phyloP scores from a whole-genome alignment of 805 yeast species.

The Candida tallmaniae region DNA sequence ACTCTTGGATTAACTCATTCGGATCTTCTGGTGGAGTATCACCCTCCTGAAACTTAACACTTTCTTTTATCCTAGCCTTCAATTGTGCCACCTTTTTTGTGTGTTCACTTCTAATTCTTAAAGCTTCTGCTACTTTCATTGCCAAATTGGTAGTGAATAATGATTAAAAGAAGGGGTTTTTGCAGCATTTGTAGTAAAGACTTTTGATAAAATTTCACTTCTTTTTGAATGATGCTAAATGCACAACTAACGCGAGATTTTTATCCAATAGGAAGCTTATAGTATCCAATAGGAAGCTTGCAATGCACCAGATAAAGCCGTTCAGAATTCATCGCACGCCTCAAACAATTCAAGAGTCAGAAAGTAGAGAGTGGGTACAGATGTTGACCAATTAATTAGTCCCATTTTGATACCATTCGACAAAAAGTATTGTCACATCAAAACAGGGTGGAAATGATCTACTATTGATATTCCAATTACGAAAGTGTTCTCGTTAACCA shows the following conservation, averaged over 20 bases:
- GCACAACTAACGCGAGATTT: too few species aligned
- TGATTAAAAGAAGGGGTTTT: too few species aligned
- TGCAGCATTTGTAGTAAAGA: too few species aligned
- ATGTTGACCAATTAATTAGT: slow-evolving; percentile 30
- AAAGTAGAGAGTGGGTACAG: background rate
- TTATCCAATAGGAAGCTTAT: too few species aligned
- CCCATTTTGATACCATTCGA: slow-evolving; percentile 17
- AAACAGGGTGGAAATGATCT: slow-evolving; percentile 46
- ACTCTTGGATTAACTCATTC: slow-evolving; percentile 1
- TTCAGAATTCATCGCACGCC: too few species aligned
- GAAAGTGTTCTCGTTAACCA: slow-evolving; percentile 44
- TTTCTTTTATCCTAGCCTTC: slow-evolving; percentile 6
- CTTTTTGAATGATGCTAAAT: too few species aligned
- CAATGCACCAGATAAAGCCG: too few species aligned
- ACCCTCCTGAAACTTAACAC: slow-evolving; percentile 11
- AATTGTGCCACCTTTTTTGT: slow-evolving; percentile 7
- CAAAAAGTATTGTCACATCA: slow-evolving; percentile 7
- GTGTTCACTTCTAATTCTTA: slow-evolving; percentile 10
- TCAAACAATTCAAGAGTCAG: background rate
- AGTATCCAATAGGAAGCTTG: too few species aligned
- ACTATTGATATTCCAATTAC: slow-evolving; percentile 35
- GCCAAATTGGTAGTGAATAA: too few species aligned
- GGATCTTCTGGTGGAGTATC: slow-evolving; percentile 9
- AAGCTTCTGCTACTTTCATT: slow-evolving; percentile 8
- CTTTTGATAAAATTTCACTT: too few species aligned